Base-by-base conservation (phyloP, 2,329 filamentous ascomycete genomes). In the Penicillium sp. region DNA sequence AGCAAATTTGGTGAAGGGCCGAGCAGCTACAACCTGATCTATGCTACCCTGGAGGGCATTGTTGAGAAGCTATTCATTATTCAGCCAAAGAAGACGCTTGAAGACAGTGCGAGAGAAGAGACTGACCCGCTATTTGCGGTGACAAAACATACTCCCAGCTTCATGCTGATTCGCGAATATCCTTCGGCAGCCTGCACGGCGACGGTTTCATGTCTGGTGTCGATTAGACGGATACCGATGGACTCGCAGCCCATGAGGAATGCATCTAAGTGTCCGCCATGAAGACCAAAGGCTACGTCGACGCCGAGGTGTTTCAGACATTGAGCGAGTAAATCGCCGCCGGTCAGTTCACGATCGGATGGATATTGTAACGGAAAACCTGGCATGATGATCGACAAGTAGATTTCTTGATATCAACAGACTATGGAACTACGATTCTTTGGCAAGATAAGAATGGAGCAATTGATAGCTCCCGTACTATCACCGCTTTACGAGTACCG, bases 231-330 rank as follows among this genome's bases (percentile, higher is more conserved):
- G 43, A 79, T 79, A 11, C 71, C 75, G 13, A 66, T 55, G 19
- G 70, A 65, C 4, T 70, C 67, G 50, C 74, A 76, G 7, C 75
- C 78, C 61, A 78, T 70, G 2, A 80, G 64, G 55, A 80, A 79
- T 13, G 77, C 76, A 64, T 80, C 77, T 1, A 79, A 68, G 58
- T 79, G 76, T 8, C 78, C 76, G 2, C 77, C 78, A 57, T 79
- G 78, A 10, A 79, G 62, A 18, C 77, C 77, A 53, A 80, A 80
- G 1, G 74, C 73, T 16, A 78, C 74, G 16, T 72, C 67, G 2
- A 75, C 72, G 7, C 76, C 76, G 0, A 78, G 62, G 26, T 73
- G 67, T 27, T 71, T 64, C 4, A 79, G 67, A 10, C 67, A 74
- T 64, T 80, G 77, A 0, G 76, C 77, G 2, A 78, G 66, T 2